Base-by-base conservation (phyloP, 192 early-diverging fungal genomes). In the Haplosporangium gracile region DNA sequence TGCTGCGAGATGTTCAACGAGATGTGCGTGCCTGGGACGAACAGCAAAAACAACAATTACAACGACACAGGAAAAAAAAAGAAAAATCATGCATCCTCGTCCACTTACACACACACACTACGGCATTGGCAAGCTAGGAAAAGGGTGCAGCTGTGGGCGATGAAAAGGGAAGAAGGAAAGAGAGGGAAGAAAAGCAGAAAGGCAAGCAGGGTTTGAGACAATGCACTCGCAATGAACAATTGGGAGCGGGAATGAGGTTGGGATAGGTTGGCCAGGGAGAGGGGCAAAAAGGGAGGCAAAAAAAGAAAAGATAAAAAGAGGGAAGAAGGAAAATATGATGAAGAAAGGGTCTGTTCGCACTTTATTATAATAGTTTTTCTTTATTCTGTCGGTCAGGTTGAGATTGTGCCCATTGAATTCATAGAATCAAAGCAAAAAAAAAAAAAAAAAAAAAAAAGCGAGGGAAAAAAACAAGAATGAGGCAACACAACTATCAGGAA, bases 221-320 rank as follows among this genome's bases (percentile, higher is more conserved):
- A 26, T 29, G 65, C 65, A 47, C 49, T 60, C 1, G n/a, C 24
- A 60, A 60, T 60, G 55, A 18, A 26, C 55, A 10, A 60, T 60
- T n/a, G 55, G 55, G n/a, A 60, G n/a, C 55, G 55, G 55, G 55
- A 60, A 60, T 60, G n/a, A 60, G 55, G 55, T 57, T 24, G 55
- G 55, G 55, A 57, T 57, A 57, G 55, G 24, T 60, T 26, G n/a
- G 9, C n/a, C 55, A 60, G 55, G 55, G 55, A 60, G 68, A 32
- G 29, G 9, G 5, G 29, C 16, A 36, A 39, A 39, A 70, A 34
- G 38, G 38, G 38, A 39, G 68, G 68, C 29, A 34, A 70, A 39
- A 70, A 69, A 39, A 65, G 5, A 76, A 38, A 65, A 68, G 34
- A 36, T 0, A 43, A 32, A 47, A 76, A 68, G 20, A 3, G 15